These are phyloP conservation scores for Zygosaccharomyces rouxii DNA, from an alignment of 805 yeast species.

Conservation along the genomic window DNA sequence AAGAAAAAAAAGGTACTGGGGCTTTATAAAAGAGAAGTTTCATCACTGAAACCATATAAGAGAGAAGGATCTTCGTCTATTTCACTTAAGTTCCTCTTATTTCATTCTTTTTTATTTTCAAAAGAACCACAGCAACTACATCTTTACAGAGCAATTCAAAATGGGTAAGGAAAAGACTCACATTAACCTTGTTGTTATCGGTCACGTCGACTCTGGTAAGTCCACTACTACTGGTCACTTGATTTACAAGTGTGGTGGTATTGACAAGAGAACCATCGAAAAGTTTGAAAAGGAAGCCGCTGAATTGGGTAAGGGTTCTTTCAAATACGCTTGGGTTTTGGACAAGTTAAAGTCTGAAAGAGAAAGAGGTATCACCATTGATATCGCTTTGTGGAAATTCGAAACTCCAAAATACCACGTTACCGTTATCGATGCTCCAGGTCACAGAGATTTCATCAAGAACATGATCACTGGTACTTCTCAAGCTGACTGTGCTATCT, in stretches of 20 bases:
- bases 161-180: conserved; percentile 95
- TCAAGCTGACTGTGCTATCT: conserved; percentile 89
- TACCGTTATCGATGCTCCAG: conserved; percentile 93
- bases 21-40: conserved; percentile 5
- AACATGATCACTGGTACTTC: conserved; percentile 95
- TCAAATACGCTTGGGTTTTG: conserved; percentile 97
- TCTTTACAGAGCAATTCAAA: conserved; percentile 17
- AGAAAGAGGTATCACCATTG: conserved; percentile 95
- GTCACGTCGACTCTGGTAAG: conserved; percentile 99
- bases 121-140: conserved; percentile 6
- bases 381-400: conserved; percentile 89
- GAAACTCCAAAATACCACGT: conserved; percentile 86
- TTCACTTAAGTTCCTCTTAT: conserved; percentile 1
- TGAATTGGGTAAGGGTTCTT: conserved; percentile 94
- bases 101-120: conserved; percentile 1
- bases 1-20: conserved; percentile 4
- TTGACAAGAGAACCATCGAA: conserved; percentile 97
- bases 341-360: conserved; percentile 95
- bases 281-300: conserved; percentile 98
- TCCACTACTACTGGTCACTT: conserved; percentile 99
- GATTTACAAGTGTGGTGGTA: conserved; percentile 99
- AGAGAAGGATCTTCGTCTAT: conserved; percentile 5
- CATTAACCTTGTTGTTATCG: conserved; percentile 99
- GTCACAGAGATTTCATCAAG: conserved; percentile 95
- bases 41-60: conserved; percentile 6